Evolutionary conservation across 139 green algal species (phyloP).

Genomic region (Chlamydomonas sp.): DNA sequence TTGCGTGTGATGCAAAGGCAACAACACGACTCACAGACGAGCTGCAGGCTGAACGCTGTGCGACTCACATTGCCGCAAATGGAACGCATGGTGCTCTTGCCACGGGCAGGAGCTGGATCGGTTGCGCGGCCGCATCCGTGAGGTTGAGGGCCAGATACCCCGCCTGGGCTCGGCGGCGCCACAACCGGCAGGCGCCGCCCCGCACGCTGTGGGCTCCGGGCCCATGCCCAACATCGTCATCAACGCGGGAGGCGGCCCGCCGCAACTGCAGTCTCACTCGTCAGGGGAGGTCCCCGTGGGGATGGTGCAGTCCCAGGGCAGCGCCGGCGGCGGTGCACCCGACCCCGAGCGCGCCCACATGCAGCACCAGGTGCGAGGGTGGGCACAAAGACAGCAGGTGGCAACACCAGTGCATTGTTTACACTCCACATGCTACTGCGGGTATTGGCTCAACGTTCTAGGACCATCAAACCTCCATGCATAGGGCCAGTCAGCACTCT

Average conservation of each 20-base stretch:
- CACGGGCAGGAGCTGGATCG: constrained; percentile 41
- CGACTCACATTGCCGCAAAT: too few relatives aligned
- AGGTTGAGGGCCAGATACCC: constrained; percentile 31
- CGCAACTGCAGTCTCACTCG: neutral
- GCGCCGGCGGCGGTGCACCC: too few relatives aligned
- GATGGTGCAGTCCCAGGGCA: too few relatives aligned
- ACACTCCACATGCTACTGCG: neutral
- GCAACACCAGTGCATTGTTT: neutral
- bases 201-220: too few relatives aligned
- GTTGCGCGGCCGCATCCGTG: constrained; percentile 32
- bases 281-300: too few relatives aligned
- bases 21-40: too few relatives aligned
- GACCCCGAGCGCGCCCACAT: neutral
- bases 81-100: neutral
- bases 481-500: too few relatives aligned
- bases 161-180: neutral
- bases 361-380: constrained; percentile 18
- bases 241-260: neutral
- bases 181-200: neutral
- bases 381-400: neutral
- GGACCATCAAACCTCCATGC: too few relatives aligned
- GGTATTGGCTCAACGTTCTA: too few relatives aligned
- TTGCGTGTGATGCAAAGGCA: too few relatives aligned
- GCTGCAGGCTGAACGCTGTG: too few relatives aligned
- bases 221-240: constrained; percentile 45